phyloP scores from a whole-genome alignment of 108 stramenopile genomes.

The Discostella stelligeroides region DNA sequence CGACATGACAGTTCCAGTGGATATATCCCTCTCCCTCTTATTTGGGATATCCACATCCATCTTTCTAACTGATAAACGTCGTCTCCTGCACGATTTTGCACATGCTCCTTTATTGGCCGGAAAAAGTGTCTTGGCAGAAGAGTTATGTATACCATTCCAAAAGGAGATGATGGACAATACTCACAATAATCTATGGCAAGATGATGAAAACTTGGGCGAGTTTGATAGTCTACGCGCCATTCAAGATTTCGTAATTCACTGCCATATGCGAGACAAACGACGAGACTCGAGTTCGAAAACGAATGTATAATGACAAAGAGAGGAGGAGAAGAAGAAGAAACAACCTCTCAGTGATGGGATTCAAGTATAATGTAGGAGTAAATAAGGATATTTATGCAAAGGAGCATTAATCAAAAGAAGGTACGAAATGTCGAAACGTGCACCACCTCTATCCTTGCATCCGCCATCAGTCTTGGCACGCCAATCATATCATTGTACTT shows the following conservation, averaged over 20 bases:
- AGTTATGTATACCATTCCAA: constrained; percentile 29
- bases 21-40: constrained; percentile 33
- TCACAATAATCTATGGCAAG: constrained; percentile 30
- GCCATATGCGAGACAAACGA: constrained; percentile 8
- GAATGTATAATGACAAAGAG: no score
- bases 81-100: constrained; percentile 22
- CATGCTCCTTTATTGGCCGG: constrained; percentile 27
- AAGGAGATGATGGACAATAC: constrained; percentile 22
- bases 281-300: no score
- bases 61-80: constrained; percentile 12
- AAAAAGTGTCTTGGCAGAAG: constrained; percentile 32
- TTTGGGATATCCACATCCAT: constrained; percentile 34
- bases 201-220: constrained; percentile 46
- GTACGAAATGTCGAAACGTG: background rate
- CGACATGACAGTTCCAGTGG: constrained; percentile 21
- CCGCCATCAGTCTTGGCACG: constrained; percentile 22
- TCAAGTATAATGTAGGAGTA: background rate
- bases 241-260: constrained; percentile 38
- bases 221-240: constrained; percentile 39
- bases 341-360: no score
- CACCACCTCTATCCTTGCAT: constrained; percentile 31
- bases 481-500: constrained; percentile 49
- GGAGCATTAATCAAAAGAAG: no score
- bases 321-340: no score
- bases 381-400: no score